phyloP scores from a whole-genome alignment of 768 basidiomycete genomes.

The Ramaria rubella region DNA sequence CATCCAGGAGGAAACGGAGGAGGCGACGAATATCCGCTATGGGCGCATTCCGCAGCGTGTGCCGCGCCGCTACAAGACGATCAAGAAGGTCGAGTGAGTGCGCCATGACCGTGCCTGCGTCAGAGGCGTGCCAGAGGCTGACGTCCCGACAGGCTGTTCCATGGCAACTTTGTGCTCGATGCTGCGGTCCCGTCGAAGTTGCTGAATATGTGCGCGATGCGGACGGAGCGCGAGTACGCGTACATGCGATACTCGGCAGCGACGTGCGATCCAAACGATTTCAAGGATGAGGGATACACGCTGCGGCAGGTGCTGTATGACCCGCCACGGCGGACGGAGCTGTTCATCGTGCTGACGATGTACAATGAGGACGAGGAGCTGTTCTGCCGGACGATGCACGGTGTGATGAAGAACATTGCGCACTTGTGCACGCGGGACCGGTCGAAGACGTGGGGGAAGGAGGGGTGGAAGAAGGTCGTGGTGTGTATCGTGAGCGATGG shows the following conservation, averaged over 20 bases:
- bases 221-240: constrained; percentile 84
- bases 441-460: constrained; percentile 93
- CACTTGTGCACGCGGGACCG: constrained; percentile 39
- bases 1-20: constrained; percentile 24
- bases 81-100: constrained; percentile 82
- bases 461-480: constrained; percentile 98
- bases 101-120: not conserved
- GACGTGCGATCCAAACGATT: constrained; percentile 94
- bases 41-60: constrained; percentile 89
- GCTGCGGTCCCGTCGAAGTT: constrained; percentile 87
- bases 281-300: constrained; percentile 74
- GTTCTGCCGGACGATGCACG: constrained; percentile 82
- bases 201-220: constrained; percentile 70
- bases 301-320: constrained; percentile 89
- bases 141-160: constrained; percentile 52
- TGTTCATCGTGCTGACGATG: constrained; percentile 98
- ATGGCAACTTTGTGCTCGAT: constrained; percentile 91
- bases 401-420: constrained; percentile 26
- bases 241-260: constrained; percentile 96
- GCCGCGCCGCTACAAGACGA: constrained; percentile 84
- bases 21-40: constrained; percentile 68
- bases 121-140: not conserved
- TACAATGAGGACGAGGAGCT: constrained; percentile 91
- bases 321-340: constrained; percentile 82
- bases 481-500: constrained; percentile 90